These are phyloP conservation scores for Fusarium sp. DNA, from an alignment of 2,329 filamentous ascomycete genomes.

Conservation along the genomic window DNA sequence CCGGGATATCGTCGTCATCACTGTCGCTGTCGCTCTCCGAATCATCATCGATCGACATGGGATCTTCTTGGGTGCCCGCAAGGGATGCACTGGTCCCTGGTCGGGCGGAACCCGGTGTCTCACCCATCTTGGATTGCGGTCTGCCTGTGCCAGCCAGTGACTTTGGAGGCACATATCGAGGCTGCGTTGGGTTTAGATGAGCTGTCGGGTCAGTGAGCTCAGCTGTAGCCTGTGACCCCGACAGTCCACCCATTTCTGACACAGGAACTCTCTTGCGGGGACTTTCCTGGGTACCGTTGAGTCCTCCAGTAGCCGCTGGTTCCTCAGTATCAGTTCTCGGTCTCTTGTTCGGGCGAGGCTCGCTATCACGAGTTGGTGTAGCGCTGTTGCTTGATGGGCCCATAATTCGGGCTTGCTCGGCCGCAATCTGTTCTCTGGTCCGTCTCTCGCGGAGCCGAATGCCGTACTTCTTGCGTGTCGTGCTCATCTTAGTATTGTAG, in stretches of 20 bases:
- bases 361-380: constrained; percentile 13
- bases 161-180: constrained; percentile 24
- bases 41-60: constrained; percentile 43
- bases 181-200: constrained; percentile 35
- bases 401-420: constrained; percentile 52
- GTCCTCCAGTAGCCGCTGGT: not conserved
- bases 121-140: not conserved
- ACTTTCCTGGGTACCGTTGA: constrained; percentile 17
- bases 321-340: constrained; percentile 28
- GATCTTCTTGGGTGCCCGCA: constrained; percentile 38
- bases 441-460: constrained; percentile 61
- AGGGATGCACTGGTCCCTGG: not conserved
- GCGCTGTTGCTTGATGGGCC: constrained; percentile 24
- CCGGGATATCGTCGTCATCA: constrained; percentile 45
- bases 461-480: constrained; percentile 66
- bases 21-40: constrained; percentile 36
- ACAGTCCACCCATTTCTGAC: constrained; percentile 49
- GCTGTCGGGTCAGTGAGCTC: constrained; percentile 50
- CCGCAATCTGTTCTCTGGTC: constrained; percentile 56
- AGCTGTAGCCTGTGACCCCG: constrained; percentile 48
- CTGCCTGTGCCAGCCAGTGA: not conserved
- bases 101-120: constrained; percentile 4
- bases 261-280: constrained; percentile 44
- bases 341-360: constrained; percentile 38
- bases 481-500: constrained; percentile 63